Evolutionary conservation across 768 basidiomycete species (phyloP).

Genomic region (Royoungia palumana): DNA sequence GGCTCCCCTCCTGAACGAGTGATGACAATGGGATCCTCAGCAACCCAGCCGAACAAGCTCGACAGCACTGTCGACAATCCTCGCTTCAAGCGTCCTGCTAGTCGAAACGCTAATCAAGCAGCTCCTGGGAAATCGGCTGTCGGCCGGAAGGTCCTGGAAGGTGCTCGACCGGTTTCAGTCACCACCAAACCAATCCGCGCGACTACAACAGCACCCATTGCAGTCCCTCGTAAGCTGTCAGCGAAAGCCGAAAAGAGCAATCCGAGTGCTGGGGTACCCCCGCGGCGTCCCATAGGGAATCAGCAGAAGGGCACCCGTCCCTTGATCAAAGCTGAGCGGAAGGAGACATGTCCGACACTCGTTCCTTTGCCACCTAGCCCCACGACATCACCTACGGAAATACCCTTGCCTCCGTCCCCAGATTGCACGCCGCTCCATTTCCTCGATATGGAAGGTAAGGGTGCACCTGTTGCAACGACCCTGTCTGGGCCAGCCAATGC

Average conservation of each 20-base stretch:
- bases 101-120: constrained; percentile 1
- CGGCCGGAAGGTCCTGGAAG: constrained; percentile 9
- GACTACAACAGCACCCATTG: neutral
- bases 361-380: constrained; percentile 23
- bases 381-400: constrained; percentile 13
- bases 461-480: neutral
- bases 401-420: constrained; percentile 23
- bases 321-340: constrained; percentile 8
- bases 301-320: constrained; percentile 11
- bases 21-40: neutral
- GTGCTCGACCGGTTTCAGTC: constrained; percentile 1
- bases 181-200: constrained; percentile 10
- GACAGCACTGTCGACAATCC: constrained; percentile 1
- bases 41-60: neutral
- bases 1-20: constrained; percentile 3
- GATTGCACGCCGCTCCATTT: constrained; percentile 2
- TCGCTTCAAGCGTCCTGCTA: constrained; percentile 11
- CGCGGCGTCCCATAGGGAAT: constrained; percentile 6
- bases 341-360: constrained; percentile 15
- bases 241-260: constrained; percentile 11
- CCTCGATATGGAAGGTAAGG: constrained; percentile 1
- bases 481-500: neutral
- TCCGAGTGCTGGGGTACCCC: neutral
- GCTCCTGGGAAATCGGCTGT: constrained; percentile 1
- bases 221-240: constrained; percentile 3